Evolutionary conservation across 1,139 yeast species (phyloP).

Genomic region (Suhomyces terraborum): DNA sequence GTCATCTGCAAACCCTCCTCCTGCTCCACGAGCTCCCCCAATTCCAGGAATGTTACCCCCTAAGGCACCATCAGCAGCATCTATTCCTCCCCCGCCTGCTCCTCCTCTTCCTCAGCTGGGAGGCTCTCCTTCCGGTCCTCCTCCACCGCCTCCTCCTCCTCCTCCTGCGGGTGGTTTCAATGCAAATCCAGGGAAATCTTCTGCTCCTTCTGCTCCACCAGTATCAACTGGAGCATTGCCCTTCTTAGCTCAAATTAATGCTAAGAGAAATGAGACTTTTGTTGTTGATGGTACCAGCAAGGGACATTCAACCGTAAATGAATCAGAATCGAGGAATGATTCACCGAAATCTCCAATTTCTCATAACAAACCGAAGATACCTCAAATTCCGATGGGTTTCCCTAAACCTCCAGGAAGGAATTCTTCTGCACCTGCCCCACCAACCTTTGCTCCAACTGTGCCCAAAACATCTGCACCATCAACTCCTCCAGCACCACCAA

Average conservation of each 20-base stretch:
- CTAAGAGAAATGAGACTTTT: slow-evolving; percentile 38
- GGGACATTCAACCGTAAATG: slow-evolving; percentile 19
- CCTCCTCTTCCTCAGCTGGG: slow-evolving; percentile 16
- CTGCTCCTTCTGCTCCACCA: slow-evolving; percentile 10
- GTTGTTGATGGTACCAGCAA: slow-evolving; percentile 36
- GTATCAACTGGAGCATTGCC: slow-evolving; percentile 35
- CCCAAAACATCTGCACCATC: slow-evolving; percentile 2
- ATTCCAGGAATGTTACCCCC: slow-evolving; percentile 12
- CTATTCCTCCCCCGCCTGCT: slow-evolving; percentile 13
- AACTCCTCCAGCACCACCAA: slow-evolving; percentile 11
- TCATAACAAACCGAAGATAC: slow-evolving; percentile 14
- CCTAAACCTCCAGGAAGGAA: slow-evolving; percentile 11
- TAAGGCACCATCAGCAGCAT: slow-evolving; percentile 4
- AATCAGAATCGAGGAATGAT: not conserved
- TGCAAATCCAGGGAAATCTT: not conserved
- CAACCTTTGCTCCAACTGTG: slow-evolving; percentile 14
- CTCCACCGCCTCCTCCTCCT: slow-evolving; percentile 21
- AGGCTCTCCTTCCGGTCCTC: slow-evolving; percentile 20
- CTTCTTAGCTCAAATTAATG: slow-evolving; percentile 45
- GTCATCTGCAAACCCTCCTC: slow-evolving; percentile 25
- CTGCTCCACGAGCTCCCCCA: slow-evolving; percentile 17
- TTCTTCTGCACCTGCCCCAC: slow-evolving; percentile 14
- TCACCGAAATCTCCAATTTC: slow-evolving; percentile 13
- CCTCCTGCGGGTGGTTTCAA: slow-evolving; percentile 17
- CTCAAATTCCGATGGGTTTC: slow-evolving; percentile 13